A percentile compares a stretch with the other conserved stretches of the same genome.
These are phyloP conservation scores for Mycena epipterygia DNA, from an alignment of 768 basidiomycete genomes.

Conservation along the genomic window DNA sequence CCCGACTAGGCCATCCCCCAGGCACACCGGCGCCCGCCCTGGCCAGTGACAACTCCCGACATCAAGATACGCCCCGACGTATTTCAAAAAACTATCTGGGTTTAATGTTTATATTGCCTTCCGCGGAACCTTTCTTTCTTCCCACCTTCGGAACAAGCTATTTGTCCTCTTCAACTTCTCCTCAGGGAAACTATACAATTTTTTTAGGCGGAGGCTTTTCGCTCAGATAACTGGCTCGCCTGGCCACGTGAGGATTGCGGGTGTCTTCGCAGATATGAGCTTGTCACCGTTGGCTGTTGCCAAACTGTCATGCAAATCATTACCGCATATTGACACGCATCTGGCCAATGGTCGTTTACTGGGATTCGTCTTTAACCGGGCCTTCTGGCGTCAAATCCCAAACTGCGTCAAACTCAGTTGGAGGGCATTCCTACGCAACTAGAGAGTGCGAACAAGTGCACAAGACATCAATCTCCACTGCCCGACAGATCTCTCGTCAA, in stretches of 20 bases:
- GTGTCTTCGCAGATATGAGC: neutral
- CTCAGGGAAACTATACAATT: neutral
- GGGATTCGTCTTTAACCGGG: neutral
- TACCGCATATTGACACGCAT: neutral
- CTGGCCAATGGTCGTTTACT: neutral
- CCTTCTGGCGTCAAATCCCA: too few species aligned
- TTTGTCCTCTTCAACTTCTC: neutral
- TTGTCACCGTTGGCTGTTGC: neutral
- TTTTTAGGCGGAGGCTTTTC: neutral
- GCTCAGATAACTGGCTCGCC: neutral
- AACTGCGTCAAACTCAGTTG: too few species aligned
- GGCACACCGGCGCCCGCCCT: slow-evolving; percentile 18
- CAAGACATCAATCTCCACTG: slow-evolving; percentile 23
- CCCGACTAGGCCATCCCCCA: neutral
- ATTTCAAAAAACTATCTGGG: slow-evolving; percentile 10
- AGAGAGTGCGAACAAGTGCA: neutral
- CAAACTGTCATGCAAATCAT: neutral
- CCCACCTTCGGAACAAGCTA: neutral
- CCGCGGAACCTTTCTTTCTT: neutral
- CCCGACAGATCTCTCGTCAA: slow-evolving; percentile 24
- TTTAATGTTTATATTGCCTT: slow-evolving; percentile 9
- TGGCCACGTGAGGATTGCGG: neutral
- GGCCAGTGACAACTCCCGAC: slow-evolving; percentile 17
- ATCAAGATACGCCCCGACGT: slow-evolving; percentile 3
- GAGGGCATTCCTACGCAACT: neutral